Evolutionary conservation across 228 moss, liverwort and hornwort genomes (phyloP).

Genomic region (Sphagnum fallax): DNA sequence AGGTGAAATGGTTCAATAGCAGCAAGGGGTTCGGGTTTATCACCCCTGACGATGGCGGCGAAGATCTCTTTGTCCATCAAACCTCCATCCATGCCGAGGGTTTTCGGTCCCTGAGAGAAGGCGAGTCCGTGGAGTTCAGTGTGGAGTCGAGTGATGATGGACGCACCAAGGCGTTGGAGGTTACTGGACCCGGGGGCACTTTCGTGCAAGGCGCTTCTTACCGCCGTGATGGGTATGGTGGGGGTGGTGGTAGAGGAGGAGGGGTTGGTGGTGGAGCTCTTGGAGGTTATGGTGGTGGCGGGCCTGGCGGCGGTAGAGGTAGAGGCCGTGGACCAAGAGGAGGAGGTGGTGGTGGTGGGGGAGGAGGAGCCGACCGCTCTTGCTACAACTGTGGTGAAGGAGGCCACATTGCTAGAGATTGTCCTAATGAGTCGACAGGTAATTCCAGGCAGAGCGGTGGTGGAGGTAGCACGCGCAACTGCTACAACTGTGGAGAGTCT

Average conservation of each 20-base stretch:
- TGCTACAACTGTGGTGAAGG: conserved; percentile 92
- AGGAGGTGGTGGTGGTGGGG: conserved; percentile 3
- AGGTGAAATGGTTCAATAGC: conserved; percentile 99
- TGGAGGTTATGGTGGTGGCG: conserved; percentile 27
- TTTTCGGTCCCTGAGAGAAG: conserved; percentile 87
- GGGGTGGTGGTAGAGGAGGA: conserved; percentile 50
- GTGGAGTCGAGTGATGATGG: conserved; percentile 89
- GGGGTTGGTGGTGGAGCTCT: conserved; percentile 47
- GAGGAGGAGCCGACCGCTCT: conserved; percentile 60
- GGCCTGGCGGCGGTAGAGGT: conserved; percentile 42
- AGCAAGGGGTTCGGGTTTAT: conserved; percentile 98
- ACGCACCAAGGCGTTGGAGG: conserved; percentile 78
- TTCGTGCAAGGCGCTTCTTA: conserved; percentile 89
- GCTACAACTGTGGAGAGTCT: conserved; percentile 93
- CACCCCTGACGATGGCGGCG: conserved; percentile 90
- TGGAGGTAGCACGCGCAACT: conserved; percentile 72
- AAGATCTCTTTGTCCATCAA: conserved; percentile 95
- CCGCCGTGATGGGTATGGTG: conserved; percentile 64
- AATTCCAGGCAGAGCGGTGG: conserved; percentile 69
- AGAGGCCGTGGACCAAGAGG: conserved; percentile 23
- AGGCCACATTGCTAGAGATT: conserved; percentile 94
- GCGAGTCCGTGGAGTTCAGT: conserved; percentile 79
- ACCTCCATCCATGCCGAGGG: conserved; percentile 91
- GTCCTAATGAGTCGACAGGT: conserved; percentile 59
- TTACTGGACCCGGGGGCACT: conserved; percentile 68